Evolutionary conservation across 257 asterid genomes (phyloP).

Genomic region (Misopates orontium): DNA sequence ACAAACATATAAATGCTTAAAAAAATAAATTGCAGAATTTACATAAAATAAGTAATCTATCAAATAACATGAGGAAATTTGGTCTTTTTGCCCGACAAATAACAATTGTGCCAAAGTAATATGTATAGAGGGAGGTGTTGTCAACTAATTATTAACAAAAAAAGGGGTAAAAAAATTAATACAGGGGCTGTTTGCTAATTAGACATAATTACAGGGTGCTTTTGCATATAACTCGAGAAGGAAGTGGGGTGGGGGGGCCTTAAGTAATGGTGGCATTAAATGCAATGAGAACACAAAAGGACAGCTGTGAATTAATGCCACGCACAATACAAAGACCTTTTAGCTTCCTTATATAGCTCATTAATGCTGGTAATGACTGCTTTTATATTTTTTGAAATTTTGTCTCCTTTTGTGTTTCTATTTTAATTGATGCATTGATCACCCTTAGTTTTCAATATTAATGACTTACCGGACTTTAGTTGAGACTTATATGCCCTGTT

Average conservation of each 20-base stretch:
- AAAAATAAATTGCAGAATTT: too few relatives aligned
- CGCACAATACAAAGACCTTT: constrained; percentile 40
- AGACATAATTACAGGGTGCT: too few relatives aligned
- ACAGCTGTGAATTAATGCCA: constrained; percentile 59
- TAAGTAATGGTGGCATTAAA: constrained; percentile 50
- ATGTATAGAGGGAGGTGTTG: too few relatives aligned
- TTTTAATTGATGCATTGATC: constrained; percentile 37
- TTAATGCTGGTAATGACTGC: constrained; percentile 51
- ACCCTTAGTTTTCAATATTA: constrained; percentile 33
- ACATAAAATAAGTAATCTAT: too few relatives aligned
- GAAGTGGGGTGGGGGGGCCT: constrained; percentile 7
- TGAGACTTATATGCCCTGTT: constrained; percentile 28
- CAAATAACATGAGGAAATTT: too few relatives aligned
- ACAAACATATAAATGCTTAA: too few relatives aligned
- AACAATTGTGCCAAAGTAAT: too few relatives aligned
- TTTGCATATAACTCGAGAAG: too few relatives aligned
- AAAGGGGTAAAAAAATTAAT: too few relatives aligned
- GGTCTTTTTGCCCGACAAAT: too few relatives aligned
- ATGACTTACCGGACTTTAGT: constrained; percentile 32
- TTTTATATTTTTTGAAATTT: constrained; percentile 26
- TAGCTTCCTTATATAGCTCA: constrained; percentile 40
- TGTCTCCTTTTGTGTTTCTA: constrained; percentile 20
- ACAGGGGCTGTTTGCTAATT: too few relatives aligned
- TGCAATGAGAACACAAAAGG: constrained; percentile 48
- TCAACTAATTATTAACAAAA: too few relatives aligned